A percentile compares a stretch with the other conserved stretches of the same genome.
Evolutionary conservation across 1,139 yeast genomes (phyloP).

Genomic region (Yamadazyma oceani): DNA sequence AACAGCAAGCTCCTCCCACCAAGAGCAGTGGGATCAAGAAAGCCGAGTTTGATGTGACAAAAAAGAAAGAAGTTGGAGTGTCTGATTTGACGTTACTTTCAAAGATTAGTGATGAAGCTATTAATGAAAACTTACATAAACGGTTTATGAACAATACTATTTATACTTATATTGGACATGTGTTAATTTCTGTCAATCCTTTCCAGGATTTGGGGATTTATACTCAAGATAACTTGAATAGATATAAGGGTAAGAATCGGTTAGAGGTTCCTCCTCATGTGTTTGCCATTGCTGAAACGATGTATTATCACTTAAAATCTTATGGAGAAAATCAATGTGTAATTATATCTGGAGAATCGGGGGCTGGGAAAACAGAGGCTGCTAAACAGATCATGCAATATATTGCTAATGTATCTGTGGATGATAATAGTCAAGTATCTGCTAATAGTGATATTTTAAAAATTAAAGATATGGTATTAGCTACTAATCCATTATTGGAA

Average conservation of each 20-base stretch:
- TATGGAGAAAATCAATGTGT: constrained; percentile 97
- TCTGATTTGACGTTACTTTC: constrained; percentile 89
- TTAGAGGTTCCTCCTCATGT: constrained; percentile 99
- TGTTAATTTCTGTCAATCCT: constrained; percentile 93
- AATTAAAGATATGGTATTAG: constrained; percentile 96
- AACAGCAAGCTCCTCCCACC: constrained; percentile 54
- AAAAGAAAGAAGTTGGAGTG: constrained; percentile 96
- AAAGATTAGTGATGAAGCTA: constrained; percentile 87
- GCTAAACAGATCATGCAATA: constrained; percentile 99
- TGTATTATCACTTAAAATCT: constrained; percentile 94
- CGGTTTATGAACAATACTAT: constrained; percentile 88
- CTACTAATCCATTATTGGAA: constrained; percentile 94
- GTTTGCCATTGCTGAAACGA: constrained; percentile 94
- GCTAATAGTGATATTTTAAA: constrained; percentile 56
- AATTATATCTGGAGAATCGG: constrained; percentile 97
- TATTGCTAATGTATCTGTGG: constrained; percentile 76
- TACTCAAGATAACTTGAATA: constrained; percentile 69
- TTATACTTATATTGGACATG: constrained; percentile 86
- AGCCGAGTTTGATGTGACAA: constrained; percentile 85
- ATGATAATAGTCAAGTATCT: constrained; percentile 42
- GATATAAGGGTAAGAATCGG: constrained; percentile 88
- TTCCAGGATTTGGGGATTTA: constrained; percentile 95
- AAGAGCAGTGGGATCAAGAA: constrained; percentile 65
- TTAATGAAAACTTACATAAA: constrained; percentile 87
- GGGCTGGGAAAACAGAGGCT: constrained; percentile 99